These are phyloP conservation scores for Trichoderma polysporum DNA, from an alignment of 2,329 filamentous ascomycete species.

Conservation along the genomic window DNA sequence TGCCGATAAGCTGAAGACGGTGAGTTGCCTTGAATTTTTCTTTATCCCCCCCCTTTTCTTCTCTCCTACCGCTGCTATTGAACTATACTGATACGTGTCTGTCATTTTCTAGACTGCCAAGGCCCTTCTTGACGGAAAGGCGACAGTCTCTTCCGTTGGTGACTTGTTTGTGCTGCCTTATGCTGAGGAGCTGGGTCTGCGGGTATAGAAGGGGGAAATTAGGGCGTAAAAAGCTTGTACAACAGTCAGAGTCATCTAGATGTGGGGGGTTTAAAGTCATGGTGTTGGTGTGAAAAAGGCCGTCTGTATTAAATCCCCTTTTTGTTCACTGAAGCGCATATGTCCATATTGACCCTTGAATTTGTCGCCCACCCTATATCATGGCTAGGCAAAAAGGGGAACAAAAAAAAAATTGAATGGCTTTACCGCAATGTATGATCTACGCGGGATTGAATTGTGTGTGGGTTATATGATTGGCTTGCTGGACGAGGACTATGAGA, in stretches of 20 bases:
- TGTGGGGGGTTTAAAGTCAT: constrained; percentile 34
- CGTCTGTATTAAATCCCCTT: constrained; percentile 43
- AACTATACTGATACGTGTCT: neutral
- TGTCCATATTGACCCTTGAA: constrained; percentile 9
- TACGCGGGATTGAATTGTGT: neutral
- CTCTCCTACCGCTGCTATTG: neutral
- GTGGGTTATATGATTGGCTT: neutral
- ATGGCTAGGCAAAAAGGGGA: neutral
- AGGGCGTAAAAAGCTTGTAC: constrained; percentile 39
- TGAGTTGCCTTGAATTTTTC: constrained; percentile 58
- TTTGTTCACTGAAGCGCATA: constrained; percentile 29
- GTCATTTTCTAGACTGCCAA: constrained; percentile 70
- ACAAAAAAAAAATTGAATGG: constrained; percentile 6
- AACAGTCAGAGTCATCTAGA: constrained; percentile 45
- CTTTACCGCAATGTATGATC: neutral
- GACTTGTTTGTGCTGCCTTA: constrained; percentile 90
- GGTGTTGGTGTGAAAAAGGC: constrained; percentile 42
- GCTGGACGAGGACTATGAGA: neutral
- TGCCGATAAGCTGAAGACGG: constrained; percentile 79
- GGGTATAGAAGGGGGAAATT: constrained; percentile 66
- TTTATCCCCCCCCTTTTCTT: no score
- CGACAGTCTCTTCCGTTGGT: constrained; percentile 84
- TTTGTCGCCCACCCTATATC: neutral
- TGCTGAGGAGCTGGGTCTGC: constrained; percentile 90
- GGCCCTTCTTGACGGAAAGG: constrained; percentile 82